phyloP scores from a whole-genome alignment of 2,329 filamentous ascomycete genomes.

The Dothistroma septosporum region DNA sequence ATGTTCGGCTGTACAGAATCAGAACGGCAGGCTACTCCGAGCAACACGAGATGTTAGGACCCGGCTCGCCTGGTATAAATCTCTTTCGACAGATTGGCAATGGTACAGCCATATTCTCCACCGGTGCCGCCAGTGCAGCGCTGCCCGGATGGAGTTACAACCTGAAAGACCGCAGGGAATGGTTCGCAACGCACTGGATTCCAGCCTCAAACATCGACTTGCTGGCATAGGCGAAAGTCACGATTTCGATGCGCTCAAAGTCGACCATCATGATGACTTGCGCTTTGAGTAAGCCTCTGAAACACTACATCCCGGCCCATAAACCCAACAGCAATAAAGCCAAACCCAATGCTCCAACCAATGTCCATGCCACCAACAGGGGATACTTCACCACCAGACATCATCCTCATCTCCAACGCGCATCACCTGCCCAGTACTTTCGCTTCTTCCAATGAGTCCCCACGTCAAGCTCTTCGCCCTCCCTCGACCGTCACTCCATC shows the following conservation, averaged over 20 bases:
- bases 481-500: background rate
- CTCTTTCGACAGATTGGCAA: background rate
- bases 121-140: background rate
- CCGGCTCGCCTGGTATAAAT: background rate
- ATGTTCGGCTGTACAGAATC: background rate
- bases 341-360: background rate
- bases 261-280: background rate
- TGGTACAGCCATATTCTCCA: background rate
- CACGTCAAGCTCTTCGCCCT: background rate
- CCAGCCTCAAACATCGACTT: background rate
- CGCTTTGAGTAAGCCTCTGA: background rate
- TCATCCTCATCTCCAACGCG: background rate
- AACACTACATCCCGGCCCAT: background rate
- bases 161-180: background rate
- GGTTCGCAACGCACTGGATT: background rate
- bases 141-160: background rate
- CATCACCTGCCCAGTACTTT: background rate
- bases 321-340: background rate
- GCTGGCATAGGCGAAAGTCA: background rate
- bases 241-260: background rate
- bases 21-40: background rate
- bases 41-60: background rate
- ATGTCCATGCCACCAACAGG: background rate
- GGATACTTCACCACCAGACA: background rate
- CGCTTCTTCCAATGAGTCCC: background rate